A percentile compares a stretch with the other conserved stretches of the same genome.
Conservation (phyloP, 2,329 filamentous ascomycete species). For the Onygenales sp. region DNA sequence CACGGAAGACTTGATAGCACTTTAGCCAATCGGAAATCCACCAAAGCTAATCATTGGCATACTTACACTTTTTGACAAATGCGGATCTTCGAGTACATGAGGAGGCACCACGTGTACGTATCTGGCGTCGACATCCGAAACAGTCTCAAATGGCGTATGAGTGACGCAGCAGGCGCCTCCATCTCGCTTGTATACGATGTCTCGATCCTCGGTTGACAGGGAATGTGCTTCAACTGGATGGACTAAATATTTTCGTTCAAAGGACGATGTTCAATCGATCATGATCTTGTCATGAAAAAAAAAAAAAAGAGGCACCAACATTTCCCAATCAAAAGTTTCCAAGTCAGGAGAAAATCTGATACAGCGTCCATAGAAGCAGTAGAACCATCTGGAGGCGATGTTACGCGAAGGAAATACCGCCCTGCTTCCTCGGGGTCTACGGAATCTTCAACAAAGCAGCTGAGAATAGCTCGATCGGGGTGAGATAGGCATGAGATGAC, state of each 20-base stretch:
- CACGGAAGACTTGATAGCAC: conserved; percentile 1
- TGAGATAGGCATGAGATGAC: conserved; percentile 10
- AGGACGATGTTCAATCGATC: background rate
- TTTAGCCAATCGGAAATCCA: background rate
- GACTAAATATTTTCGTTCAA: conserved; percentile 5
- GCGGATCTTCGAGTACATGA: conserved; percentile 2
- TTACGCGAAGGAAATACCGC: conserved; percentile 8
- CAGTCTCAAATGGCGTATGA: background rate
- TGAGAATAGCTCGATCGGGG: conserved; percentile 12
- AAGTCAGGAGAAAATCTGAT: conserved; percentile 6
- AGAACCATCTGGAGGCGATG: background rate
- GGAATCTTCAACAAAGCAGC: conserved; percentile 9
- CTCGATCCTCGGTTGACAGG: conserved; percentile 5
- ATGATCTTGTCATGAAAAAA: background rate
- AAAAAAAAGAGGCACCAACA: conserved; percentile 4
- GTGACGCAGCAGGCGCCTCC: conserved; percentile 11
- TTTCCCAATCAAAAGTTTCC: conserved; percentile 11
- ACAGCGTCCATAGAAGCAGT: background rate
- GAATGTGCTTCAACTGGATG: conserved; percentile 6
- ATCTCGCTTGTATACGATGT: conserved; percentile 11
- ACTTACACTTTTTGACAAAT: conserved; percentile 8
- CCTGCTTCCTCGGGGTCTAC: conserved; percentile 10
- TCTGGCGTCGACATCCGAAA: background rate
- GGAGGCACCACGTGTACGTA: conserved; percentile 6
- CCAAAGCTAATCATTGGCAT: background rate